These are phyloP conservation scores for Sporobolomyces pararoseus DNA, from an alignment of 768 basidiomycete genomes.

Conservation along the genomic window DNA sequence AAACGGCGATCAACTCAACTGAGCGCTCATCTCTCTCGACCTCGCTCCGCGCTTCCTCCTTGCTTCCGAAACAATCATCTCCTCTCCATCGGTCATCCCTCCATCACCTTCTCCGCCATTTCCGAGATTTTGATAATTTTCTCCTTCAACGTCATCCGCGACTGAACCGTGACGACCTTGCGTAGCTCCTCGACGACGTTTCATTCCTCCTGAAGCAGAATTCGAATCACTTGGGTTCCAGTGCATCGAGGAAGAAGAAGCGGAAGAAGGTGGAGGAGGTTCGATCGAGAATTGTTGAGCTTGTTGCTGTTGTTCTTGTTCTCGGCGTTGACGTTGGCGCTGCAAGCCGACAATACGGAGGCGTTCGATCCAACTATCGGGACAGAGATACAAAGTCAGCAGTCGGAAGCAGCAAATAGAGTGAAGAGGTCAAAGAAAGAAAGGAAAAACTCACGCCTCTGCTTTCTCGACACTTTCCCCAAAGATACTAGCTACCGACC, in stretches of 20 bases:
- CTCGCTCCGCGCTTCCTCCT: constrained; percentile 25
- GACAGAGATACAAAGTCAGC: constrained; percentile 5
- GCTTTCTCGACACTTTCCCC: constrained; percentile 82
- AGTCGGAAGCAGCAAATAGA: background rate
- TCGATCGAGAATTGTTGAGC: background rate
- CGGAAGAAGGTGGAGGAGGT: background rate
- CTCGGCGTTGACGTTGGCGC: constrained; percentile 51
- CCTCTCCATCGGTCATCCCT: constrained; percentile 1
- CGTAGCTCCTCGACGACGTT: constrained; percentile 4
- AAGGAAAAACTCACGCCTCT: constrained; percentile 58
- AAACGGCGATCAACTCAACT: background rate
- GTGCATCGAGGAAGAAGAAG: background rate
- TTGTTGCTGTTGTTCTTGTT: background rate
- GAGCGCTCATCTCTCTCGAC: constrained; percentile 5
- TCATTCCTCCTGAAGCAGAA: background rate
- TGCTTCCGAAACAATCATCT: background rate
- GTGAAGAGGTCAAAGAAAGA: background rate
- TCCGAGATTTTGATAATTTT: too few species aligned
- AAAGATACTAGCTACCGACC: constrained; percentile 79
- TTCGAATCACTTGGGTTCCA: background rate
- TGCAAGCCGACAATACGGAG: constrained; percentile 73
- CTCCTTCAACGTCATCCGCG: background rate
- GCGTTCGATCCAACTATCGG: constrained; percentile 74
- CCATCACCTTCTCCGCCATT: background rate
- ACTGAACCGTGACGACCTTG: background rate